These are phyloP conservation scores for Trypanosoma platydactyli DNA, from an alignment of 208 protist genomes.

Conservation along the genomic window DNA sequence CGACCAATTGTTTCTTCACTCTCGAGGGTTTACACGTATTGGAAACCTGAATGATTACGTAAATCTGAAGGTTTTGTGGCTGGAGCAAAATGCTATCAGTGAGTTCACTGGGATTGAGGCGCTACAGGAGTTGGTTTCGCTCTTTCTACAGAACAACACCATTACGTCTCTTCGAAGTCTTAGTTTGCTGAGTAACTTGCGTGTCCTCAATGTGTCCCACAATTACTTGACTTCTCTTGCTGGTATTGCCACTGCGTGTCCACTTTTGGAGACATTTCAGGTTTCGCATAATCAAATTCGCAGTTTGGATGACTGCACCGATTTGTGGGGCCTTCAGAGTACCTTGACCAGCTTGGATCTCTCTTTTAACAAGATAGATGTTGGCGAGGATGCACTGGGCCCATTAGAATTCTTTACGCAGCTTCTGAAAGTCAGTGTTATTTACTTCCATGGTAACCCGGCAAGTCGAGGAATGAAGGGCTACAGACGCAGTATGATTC, in stretches of 20 bases:
- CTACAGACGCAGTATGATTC: slow-evolving; percentile 91
- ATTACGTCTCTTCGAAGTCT: slow-evolving; percentile 68
- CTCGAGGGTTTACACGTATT: slow-evolving; percentile 87
- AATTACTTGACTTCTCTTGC: slow-evolving; percentile 63
- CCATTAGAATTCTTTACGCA: slow-evolving; percentile 57
- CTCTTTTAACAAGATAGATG: slow-evolving; percentile 88
- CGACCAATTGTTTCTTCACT: slow-evolving; percentile 93
- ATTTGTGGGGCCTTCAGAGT: slow-evolving; percentile 63
- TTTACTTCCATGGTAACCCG: slow-evolving; percentile 90
- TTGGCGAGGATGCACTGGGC: slow-evolving; percentile 35
- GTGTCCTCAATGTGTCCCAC: slow-evolving; percentile 77
- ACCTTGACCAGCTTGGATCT: slow-evolving; percentile 92
- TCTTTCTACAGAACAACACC: slow-evolving; percentile 95
- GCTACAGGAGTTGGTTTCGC: slow-evolving; percentile 69
- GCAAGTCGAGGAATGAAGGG: slow-evolving; percentile 59
- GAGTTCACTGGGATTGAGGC: slow-evolving; percentile 79
- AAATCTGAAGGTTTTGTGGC: slow-evolving; percentile 91
- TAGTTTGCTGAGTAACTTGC: slow-evolving; percentile 59
- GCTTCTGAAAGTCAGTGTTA: slow-evolving; percentile 82
- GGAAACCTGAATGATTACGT: slow-evolving; percentile 87
- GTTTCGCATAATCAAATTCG: slow-evolving; percentile 53
- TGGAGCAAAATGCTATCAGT: slow-evolving; percentile 93
- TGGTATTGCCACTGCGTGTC: slow-evolving; percentile 30
- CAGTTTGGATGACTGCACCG: slow-evolving; percentile 49
- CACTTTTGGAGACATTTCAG: slow-evolving; percentile 51